Percentiles rank a stretch among this genome's conserved stretches.
Evolutionary conservation across 2,329 filamentous ascomycete genomes (phyloP).

Genomic region (Clonostachys sp.): DNA sequence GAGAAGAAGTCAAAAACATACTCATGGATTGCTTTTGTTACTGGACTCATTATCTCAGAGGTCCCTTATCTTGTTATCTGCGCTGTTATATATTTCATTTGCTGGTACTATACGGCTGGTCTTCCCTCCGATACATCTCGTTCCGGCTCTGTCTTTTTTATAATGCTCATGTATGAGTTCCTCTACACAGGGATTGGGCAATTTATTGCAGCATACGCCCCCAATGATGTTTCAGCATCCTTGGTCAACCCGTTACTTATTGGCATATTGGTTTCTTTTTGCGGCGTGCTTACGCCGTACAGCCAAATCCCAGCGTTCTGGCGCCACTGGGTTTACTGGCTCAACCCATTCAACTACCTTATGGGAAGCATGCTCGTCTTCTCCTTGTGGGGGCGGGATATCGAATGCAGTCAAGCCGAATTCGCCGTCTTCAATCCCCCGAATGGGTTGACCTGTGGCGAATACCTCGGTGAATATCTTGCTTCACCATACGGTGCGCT

Average conservation of each 20-base stretch:
- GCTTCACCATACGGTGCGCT: slow-evolving; percentile 31
- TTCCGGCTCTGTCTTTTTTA: slow-evolving; percentile 46
- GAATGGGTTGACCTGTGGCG: slow-evolving; percentile 45
- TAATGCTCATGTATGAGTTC: slow-evolving; percentile 56
- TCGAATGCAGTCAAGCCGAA: slow-evolving; percentile 42
- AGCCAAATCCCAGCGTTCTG: slow-evolving; percentile 59
- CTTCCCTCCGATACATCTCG: slow-evolving; percentile 35
- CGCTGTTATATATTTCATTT: slow-evolving; percentile 41
- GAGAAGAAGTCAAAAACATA: slow-evolving; percentile 61
- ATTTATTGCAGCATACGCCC: slow-evolving; percentile 58
- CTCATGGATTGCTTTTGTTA: slow-evolving; percentile 55
- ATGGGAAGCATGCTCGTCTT: slow-evolving; percentile 53
- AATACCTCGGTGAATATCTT: slow-evolving; percentile 52
- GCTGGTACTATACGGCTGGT: slow-evolving; percentile 56
- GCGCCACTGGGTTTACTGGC: slow-evolving; percentile 57
- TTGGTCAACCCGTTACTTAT: slow-evolving; percentile 53
- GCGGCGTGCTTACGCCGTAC: slow-evolving; percentile 70
- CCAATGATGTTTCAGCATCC: slow-evolving; percentile 54
- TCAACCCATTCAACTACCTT: slow-evolving; percentile 59
- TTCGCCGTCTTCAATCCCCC: slow-evolving; percentile 49
- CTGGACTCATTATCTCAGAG: slow-evolving; percentile 42
- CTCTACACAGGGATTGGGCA: slow-evolving; percentile 58
- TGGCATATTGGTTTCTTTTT: slow-evolving; percentile 62
- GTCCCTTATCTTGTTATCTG: slow-evolving; percentile 39
- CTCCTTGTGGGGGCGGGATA: slow-evolving; percentile 35